Evolutionary conservation across 1,284 basidiomycete species (phyloP).

Genomic region (Inonotus obliquus): DNA sequence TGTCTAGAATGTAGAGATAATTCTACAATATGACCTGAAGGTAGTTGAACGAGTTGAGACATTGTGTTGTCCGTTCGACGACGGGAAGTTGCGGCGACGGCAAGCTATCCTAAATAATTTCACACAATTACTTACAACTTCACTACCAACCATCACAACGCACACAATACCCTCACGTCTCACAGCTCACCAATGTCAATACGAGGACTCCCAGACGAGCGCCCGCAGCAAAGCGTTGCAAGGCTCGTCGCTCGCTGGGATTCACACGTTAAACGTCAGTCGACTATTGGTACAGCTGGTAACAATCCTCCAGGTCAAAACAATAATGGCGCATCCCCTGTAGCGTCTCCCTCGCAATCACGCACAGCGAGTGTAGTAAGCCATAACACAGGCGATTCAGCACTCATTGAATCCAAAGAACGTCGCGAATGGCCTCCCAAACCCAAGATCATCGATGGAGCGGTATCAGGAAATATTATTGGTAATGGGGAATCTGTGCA

Average conservation of each 20-base stretch:
- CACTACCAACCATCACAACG: constrained; percentile 1
- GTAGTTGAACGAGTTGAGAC: constrained; percentile 1
- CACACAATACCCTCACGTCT: background rate
- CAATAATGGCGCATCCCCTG: background rate
- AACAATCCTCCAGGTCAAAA: background rate
- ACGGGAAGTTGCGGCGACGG: background rate
- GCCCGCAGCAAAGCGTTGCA: constrained; percentile 72
- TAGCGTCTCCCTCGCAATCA: constrained; percentile 19
- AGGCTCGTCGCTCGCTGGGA: constrained; percentile 82
- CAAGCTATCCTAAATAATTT: background rate
- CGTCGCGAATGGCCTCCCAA: constrained; percentile 20
- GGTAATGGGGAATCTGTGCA: background rate
- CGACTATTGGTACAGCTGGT: constrained; percentile 21
- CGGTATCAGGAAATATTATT: background rate
- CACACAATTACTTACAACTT: background rate
- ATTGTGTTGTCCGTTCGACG: constrained; percentile 1
- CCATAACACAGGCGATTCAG: constrained; percentile 53
- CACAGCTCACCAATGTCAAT: background rate
- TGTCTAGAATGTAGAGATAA: background rate
- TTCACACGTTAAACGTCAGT: constrained; percentile 58
- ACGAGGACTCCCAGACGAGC: constrained; percentile 80
- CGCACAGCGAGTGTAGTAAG: constrained; percentile 57
- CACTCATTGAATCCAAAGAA: constrained; percentile 60
- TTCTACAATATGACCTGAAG: constrained; percentile 13
- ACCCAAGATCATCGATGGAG: background rate